A percentile compares a stretch with the other conserved stretches of the same genome.
These are phyloP conservation scores for Daldinia grandis DNA, from an alignment of 495 filamentous ascomycete genomes.

Conservation along the genomic window DNA sequence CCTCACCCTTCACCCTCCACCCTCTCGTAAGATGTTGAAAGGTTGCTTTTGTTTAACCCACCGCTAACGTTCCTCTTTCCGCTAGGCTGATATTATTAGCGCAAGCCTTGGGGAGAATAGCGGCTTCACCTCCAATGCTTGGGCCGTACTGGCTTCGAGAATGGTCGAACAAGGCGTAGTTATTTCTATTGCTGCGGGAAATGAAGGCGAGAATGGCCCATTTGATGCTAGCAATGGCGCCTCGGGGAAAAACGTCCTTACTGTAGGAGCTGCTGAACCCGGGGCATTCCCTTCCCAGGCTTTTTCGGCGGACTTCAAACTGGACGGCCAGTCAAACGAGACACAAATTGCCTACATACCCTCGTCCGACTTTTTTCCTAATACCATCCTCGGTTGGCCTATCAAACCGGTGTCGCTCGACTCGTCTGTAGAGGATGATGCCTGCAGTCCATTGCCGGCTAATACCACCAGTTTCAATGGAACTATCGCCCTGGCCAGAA, in stretches of 20 bases:
- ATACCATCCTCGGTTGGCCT: background rate
- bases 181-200: conserved; percentile 47
- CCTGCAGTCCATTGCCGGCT: background rate
- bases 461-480: background rate
- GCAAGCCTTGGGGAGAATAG: background rate
- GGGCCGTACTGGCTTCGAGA: conserved; percentile 45
- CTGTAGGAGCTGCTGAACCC: background rate
- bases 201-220: conserved; percentile 43
- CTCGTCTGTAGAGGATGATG: background rate
- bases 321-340: background rate
- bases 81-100: background rate
- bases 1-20: too few species aligned
- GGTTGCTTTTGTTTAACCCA: background rate
- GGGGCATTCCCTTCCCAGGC: background rate
- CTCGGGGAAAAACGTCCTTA: background rate
- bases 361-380: background rate
- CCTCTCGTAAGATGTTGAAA: background rate
- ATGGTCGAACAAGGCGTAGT: conserved; percentile 48
- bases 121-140: conserved; percentile 14
- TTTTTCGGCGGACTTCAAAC: background rate
- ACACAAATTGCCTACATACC: background rate
- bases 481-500: background rate
- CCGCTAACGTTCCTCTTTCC: background rate
- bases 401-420: background rate
- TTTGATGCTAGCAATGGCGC: background rate